These are phyloP conservation scores for Daucus carota DNA, from an alignment of 129 eudicot species.

Conservation along the genomic window DH1_v3.0 NC_030382.2:49346501-49347000, in stretches of 20 bases:
- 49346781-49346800: background rate
- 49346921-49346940: background rate
- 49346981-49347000: background rate
- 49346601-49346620: slow-evolving; percentile 6
- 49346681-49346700: slow-evolving; percentile 15
- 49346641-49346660: slow-evolving; percentile 13
- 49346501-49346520: slow-evolving; percentile 7
- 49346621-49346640: background rate
- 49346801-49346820: background rate
- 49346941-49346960: background rate
- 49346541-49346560: background rate
- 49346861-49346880: background rate
- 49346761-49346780: slow-evolving; percentile 4
- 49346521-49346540: slow-evolving; percentile 17
- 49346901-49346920: background rate
- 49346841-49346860: background rate
- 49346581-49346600: slow-evolving; percentile 14
- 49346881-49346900: background rate
- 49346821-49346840: background rate
- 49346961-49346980: background rate
- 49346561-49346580: slow-evolving; percentile 17
- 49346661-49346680: slow-evolving; percentile 20
- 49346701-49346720: slow-evolving; percentile 8
- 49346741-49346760: slow-evolving; percentile 20
- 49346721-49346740: slow-evolving; percentile 17